Evolutionary conservation across 805 yeast species (phyloP).

Genomic region (Sporopachydermia quercuum): DNA sequence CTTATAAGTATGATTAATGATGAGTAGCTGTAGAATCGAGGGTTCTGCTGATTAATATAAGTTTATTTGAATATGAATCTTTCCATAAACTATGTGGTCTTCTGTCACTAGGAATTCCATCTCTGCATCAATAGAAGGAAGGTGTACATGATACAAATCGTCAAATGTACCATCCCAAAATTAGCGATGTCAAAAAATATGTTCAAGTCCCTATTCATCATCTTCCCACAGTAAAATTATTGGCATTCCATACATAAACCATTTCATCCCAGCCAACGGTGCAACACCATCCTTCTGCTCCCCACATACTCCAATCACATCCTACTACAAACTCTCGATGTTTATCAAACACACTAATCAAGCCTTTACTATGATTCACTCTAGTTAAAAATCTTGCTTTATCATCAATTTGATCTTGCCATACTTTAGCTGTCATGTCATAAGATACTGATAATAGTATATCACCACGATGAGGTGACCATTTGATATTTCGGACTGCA

Average conservation of each 20-base stretch:
- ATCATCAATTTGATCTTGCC: constrained; percentile 61
- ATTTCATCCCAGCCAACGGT: constrained; percentile 96
- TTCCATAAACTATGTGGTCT: no score
- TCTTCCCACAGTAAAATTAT: constrained; percentile 11
- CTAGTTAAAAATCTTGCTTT: constrained; percentile 36
- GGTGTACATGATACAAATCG: no score
- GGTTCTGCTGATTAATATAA: no score
- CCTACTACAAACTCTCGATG: constrained; percentile 89
- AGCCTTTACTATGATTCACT: constrained; percentile 32
- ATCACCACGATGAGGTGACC: constrained; percentile 81
- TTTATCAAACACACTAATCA: constrained; percentile 40
- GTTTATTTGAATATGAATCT: no score
- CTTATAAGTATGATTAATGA: no score
- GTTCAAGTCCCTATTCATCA: no score
- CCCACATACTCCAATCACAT: constrained; percentile 95
- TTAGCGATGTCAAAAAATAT: no score
- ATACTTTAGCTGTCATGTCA: constrained; percentile 83
- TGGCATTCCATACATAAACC: constrained; percentile 77
- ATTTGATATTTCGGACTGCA: constrained; percentile 67
- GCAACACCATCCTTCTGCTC: constrained; percentile 89
- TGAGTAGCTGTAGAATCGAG: no score
- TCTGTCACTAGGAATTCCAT: no score
- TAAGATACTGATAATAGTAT: constrained; percentile 65
- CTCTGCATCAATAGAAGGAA: no score
- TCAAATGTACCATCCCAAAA: no score